Evolutionary conservation across 2,329 filamentous ascomycete species (phyloP).

Genomic region (Blumeria hordei): DNA sequence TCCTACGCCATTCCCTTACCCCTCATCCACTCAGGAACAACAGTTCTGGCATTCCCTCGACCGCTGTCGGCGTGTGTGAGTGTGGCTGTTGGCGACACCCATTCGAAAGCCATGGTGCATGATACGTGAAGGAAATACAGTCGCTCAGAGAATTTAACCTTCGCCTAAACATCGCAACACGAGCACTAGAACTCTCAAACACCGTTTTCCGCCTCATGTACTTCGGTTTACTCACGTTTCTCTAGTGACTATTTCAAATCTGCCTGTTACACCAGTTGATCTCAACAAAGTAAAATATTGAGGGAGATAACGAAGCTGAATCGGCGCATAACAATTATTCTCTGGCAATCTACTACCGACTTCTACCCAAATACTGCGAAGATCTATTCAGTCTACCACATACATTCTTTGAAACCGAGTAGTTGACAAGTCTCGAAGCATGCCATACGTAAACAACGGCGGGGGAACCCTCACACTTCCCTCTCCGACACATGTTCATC

Average conservation of each 20-base stretch:
- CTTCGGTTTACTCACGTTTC: background rate
- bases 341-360: too few species aligned
- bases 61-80: background rate
- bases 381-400: background rate
- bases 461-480: slow-evolving; percentile 68
- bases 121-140: background rate
- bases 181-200: too few species aligned
- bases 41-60: too few species aligned
- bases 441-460: slow-evolving; percentile 33
- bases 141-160: too few species aligned
- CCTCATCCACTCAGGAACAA: background rate
- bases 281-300: background rate
- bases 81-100: background rate
- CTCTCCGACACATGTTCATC: slow-evolving; percentile 62
- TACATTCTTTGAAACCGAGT: background rate
- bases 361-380: background rate
- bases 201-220: too few species aligned
- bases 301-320: background rate
- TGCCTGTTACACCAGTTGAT: background rate
- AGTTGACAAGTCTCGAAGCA: slow-evolving; percentile 13
- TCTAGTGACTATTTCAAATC: background rate
- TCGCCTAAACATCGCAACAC: too few species aligned
- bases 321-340: too few species aligned
- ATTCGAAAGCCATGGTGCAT: background rate
- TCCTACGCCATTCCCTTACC: background rate